Evolutionary conservation across 306 rosid genomes (phyloP).

Genomic region (Malus fusca): DNA sequence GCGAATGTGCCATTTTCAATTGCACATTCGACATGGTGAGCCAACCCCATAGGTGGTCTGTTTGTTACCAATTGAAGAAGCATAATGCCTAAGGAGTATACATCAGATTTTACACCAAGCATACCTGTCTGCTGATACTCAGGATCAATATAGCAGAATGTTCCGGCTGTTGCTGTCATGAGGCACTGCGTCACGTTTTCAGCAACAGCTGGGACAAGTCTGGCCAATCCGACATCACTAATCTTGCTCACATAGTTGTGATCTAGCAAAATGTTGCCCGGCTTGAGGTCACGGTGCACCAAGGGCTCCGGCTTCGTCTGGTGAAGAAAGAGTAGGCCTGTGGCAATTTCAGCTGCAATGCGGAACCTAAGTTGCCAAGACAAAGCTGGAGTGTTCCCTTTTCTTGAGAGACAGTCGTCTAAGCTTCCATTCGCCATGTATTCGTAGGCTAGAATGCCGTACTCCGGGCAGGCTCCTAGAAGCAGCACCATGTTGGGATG

Average conservation of each 20-base stretch:
- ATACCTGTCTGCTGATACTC: conserved; percentile 95
- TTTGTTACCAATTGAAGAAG: conserved; percentile 69
- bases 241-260: conserved; percentile 69
- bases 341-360: conserved; percentile 74
- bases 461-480: conserved; percentile 91
- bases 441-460: conserved; percentile 73
- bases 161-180: conserved; percentile 84
- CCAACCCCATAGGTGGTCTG: conserved; percentile 72
- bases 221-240: conserved; percentile 85
- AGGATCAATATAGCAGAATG: conserved; percentile 95
- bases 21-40: conserved; percentile 40
- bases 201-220: conserved; percentile 75
- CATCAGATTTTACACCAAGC: conserved; percentile 89
- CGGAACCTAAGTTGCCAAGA: conserved; percentile 76
- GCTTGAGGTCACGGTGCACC: conserved; percentile 94
- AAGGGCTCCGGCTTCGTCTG: conserved; percentile 94
- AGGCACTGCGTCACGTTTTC: conserved; percentile 71
- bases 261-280: conserved; percentile 78
- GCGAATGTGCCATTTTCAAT: conserved; percentile 43
- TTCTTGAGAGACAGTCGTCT: conserved; percentile 54
- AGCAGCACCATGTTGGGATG: conserved; percentile 98
- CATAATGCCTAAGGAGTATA: conserved; percentile 81
- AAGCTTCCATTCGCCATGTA: conserved; percentile 94
- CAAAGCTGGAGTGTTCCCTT: conserved; percentile 30
- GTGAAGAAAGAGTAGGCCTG: conserved; percentile 82